Conservation (phyloP, 1,284 basidiomycete genomes). For the Trichosporon faecale region DNA sequence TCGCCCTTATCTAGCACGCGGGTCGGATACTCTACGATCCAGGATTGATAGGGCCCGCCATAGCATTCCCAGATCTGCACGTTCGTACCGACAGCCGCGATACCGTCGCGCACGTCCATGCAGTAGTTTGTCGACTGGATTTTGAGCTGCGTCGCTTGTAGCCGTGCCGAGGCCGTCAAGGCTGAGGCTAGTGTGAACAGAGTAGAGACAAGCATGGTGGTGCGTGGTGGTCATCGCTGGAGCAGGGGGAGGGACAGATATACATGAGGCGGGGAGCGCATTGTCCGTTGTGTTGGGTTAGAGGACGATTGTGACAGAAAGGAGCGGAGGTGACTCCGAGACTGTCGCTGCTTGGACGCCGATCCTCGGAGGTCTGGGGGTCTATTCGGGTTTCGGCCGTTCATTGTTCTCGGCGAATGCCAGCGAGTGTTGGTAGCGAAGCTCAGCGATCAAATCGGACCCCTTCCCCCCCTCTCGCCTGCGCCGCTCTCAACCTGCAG, state of each 20-base stretch:
- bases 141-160: not conserved
- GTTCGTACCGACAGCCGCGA: not conserved
- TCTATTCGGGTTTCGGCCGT: not conserved
- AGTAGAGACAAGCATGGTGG: not conserved
- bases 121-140: not conserved
- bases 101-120: not conserved
- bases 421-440: too few relatives aligned
- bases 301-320: not conserved
- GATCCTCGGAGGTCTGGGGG: not conserved
- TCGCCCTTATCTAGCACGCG: not conserved
- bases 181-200: not conserved
- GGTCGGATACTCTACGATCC: not conserved
- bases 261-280: not conserved
- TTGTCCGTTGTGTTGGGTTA: not conserved
- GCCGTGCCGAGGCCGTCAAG: too few relatives aligned
- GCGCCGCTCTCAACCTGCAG: too few relatives aligned
- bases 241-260: not conserved
- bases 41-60: not conserved
- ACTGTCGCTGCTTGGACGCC: not conserved
- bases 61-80: not conserved
- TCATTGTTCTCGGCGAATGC: not conserved
- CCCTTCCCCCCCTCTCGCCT: too few relatives aligned
- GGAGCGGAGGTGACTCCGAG: not conserved
- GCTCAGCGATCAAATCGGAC: too few relatives aligned
- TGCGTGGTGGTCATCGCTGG: not conserved